Conservation (phyloP, 1,284 basidiomycete species). For the Exsudoporus floridanus region DNA sequence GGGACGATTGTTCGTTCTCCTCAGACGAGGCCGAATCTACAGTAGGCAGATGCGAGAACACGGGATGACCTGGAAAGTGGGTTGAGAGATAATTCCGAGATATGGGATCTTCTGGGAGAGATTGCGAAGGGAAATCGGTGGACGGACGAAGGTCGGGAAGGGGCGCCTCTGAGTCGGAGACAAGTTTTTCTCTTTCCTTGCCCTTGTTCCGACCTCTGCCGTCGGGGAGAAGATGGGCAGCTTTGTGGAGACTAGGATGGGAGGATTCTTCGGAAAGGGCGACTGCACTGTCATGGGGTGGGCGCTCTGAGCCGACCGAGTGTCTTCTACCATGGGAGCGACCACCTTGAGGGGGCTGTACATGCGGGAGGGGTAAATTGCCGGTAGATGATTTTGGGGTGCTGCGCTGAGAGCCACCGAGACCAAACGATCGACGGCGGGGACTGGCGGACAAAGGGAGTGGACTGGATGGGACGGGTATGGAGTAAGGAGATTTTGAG, state of each 20-base stretch:
- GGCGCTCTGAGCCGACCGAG: constrained; percentile 32
- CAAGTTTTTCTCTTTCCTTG: constrained; percentile 25
- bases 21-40: constrained; percentile 29
- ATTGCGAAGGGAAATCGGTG: constrained; percentile 20
- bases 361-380: constrained; percentile 27
- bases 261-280: constrained; percentile 33
- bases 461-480: constrained; percentile 32
- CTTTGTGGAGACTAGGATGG: constrained; percentile 14
- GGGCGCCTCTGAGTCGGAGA: background rate
- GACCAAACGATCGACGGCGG: constrained; percentile 35
- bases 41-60: constrained; percentile 21
- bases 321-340: constrained; percentile 32
- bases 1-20: constrained; percentile 18
- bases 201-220: constrained; percentile 26
- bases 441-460: constrained; percentile 36
- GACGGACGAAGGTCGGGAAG: constrained; percentile 9
- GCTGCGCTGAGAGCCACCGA: constrained; percentile 30
- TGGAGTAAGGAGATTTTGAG: constrained; percentile 24
- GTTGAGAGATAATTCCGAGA: constrained; percentile 16
- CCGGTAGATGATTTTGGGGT: constrained; percentile 34
- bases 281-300: constrained; percentile 35
- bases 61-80: constrained; percentile 5
- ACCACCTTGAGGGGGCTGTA: constrained; percentile 8
- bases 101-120: constrained; percentile 20
- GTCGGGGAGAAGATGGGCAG: constrained; percentile 11